phyloP scores from a whole-genome alignment of 805 yeast species.

The Zygotorulaspora danielsina region DNA sequence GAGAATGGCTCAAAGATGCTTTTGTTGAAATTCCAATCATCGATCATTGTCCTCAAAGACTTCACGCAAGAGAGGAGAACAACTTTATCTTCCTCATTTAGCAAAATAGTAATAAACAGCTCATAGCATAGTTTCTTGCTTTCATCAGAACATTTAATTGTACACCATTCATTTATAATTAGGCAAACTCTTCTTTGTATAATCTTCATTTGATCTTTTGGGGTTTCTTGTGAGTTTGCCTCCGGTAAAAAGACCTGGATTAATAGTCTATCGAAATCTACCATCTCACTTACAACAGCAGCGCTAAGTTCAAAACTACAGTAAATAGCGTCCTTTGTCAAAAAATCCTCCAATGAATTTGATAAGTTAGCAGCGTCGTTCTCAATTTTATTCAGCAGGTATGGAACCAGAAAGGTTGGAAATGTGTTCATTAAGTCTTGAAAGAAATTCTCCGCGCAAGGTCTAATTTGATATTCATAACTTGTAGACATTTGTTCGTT shows the following conservation, averaged over 20 bases:
- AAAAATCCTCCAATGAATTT: slow-evolving; percentile 42
- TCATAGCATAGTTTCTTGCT: slow-evolving; percentile 57
- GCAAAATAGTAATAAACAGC: slow-evolving; percentile 49
- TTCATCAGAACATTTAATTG: slow-evolving; percentile 56
- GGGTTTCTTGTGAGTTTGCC: slow-evolving; percentile 35
- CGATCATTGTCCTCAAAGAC: slow-evolving; percentile 62
- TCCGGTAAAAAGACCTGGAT: slow-evolving; percentile 64
- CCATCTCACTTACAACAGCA: slow-evolving; percentile 55
- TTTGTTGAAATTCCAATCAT: slow-evolving; percentile 83
- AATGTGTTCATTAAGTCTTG: slow-evolving; percentile 66
- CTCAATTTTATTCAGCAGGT: slow-evolving; percentile 56
- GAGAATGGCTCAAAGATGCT: slow-evolving; percentile 62
- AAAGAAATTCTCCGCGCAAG: slow-evolving; percentile 82
- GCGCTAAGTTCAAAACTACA: slow-evolving; percentile 81
- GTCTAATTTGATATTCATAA: slow-evolving; percentile 80
- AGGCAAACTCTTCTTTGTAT: slow-evolving; percentile 73
- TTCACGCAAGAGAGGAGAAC: slow-evolving; percentile 72
- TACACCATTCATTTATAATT: slow-evolving; percentile 76
- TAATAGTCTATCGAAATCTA: slow-evolving; percentile 66
- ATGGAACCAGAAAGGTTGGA: slow-evolving; percentile 50
- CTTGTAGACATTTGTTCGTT: slow-evolving; percentile 70
- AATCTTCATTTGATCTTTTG: slow-evolving; percentile 51
- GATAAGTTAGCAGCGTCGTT: slow-evolving; percentile 35
- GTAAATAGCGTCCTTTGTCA: slow-evolving; percentile 73
- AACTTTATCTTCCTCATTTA: slow-evolving; percentile 64